phyloP scores from a whole-genome alignment of 441 rosid genomes.

The Codiaeum variegatum region DNA sequence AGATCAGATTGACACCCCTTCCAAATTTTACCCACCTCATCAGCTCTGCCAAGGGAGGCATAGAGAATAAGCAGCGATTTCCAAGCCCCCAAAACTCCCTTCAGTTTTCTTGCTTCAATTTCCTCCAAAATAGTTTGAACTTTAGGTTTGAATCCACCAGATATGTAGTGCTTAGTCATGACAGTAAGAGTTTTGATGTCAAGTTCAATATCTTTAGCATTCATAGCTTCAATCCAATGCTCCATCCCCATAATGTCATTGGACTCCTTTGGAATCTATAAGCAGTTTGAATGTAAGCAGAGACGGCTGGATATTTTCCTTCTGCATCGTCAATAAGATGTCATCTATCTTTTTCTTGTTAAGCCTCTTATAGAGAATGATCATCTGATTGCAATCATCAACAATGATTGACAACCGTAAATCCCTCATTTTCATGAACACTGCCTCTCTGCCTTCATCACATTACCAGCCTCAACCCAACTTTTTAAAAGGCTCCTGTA shows the following conservation, averaged over 20 bases:
- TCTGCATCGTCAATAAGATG: conserved; percentile 21
- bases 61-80: conserved; percentile 27
- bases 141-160: conserved; percentile 24
- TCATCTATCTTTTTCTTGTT: conserved; percentile 28
- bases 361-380: conserved; percentile 33
- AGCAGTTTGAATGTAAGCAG: conserved; percentile 30
- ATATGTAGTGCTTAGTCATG: conserved; percentile 26
- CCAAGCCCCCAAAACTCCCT: conserved; percentile 13
- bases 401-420: conserved; percentile 22
- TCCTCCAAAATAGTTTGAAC: conserved; percentile 21
- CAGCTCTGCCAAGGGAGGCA: conserved; percentile 27
- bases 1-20: conserved; percentile 29
- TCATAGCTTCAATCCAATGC: conserved; percentile 9
- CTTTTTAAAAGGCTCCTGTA: conserved; percentile 23
- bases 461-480: conserved; percentile 9
- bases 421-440: conserved; percentile 32
- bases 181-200: conserved; percentile 17
- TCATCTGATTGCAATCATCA: conserved; percentile 30
- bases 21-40: conserved; percentile 34
- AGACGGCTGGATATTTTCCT: conserved; percentile 15
- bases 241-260: conserved; percentile 26
- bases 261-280: conserved; percentile 27
- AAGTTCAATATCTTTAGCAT: conserved; percentile 16
- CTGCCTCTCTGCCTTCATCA: conserved; percentile 29
- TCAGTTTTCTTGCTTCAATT: conserved; percentile 22